A percentile compares a stretch with the other conserved stretches of the same genome.
These are phyloP conservation scores for Solanum medicagineum DNA, from an alignment of 257 asterid species.

Conservation along the genomic window DNA sequence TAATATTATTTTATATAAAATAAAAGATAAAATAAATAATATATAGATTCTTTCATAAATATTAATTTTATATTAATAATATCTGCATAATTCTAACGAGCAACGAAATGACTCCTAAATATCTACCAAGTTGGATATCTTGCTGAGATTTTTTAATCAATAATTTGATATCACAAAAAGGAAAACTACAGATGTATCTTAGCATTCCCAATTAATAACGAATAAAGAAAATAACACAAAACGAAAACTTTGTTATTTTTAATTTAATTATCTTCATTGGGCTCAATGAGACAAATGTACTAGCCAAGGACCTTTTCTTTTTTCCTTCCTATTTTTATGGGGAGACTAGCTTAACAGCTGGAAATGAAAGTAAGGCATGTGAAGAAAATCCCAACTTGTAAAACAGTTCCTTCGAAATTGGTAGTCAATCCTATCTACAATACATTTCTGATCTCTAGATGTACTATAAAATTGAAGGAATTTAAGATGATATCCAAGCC, in stretches of 20 bases:
- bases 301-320: not conserved
- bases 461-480: not conserved
- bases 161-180: not conserved
- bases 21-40: not conserved
- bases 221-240: not conserved
- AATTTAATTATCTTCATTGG: not conserved
- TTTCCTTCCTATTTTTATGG: not conserved
- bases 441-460: not conserved
- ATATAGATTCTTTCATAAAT: not conserved
- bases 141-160: not conserved
- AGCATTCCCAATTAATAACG: not conserved
- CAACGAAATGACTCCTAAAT: not conserved
- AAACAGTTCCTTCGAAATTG: no score
- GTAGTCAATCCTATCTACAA: no score
- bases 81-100: fast-evolving
- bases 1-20: not conserved
- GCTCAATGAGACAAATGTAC: not conserved
- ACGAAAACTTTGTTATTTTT: not conserved
- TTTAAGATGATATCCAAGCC: not conserved
- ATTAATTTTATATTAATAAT: not conserved
- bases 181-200: not conserved
- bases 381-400: not conserved
- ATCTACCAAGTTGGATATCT: not conserved
- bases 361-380: not conserved
- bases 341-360: not conserved